Evolutionary conservation across 257 asterid genomes (phyloP), one percentile per base, ranked within the genome.

Genomic region (Fraxinus cuspidata): DNA sequence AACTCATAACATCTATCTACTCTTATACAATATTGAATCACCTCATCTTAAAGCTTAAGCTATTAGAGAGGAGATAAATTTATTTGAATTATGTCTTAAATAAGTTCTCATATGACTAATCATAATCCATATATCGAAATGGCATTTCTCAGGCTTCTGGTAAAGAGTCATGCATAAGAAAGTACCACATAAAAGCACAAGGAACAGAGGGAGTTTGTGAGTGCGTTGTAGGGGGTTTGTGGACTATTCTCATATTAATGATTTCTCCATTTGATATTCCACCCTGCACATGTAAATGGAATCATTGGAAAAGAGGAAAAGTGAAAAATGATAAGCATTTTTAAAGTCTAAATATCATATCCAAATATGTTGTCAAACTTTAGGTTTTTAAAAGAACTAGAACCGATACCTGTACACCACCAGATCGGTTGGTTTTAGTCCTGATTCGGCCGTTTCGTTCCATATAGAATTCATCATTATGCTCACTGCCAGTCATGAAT

Each of bases 251-350:
- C 97, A 93, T 89, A 89, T 90, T 83, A 81, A 96, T 96, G 78
- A 84, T 84, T 88, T 96, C 99, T 78, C 99, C 99, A 84, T 96
- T 96, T 70, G 98, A 96, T 84, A 96, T 96, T 63, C 99, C 99
- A 71, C 99, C 98, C 98, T 96, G 84, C 42, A 86, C 80, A 73
- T 44, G 67, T 64, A 80, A 19, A 56, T 0, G 53, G 73, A 80
- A 84, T 73, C 77, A 78, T 51, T 47, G n/a, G 71, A 74, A 81
- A 42, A 80, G 72, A 56, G 70, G 72, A 56, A 18, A 53, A 76
- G 34, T 31, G 40, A 66, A 27, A 47, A n/a, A 78, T 71, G 68
- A 79, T 51, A 3, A 40, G 49, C 49, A 40, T 40, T 40, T 40
- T 40, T 0, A 10, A 40, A 40, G 15, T 37, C 42, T 37, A 37